Base-by-base conservation (phyloP, 1,284 basidiomycete species). In the Paramarasmius palmivorus region DNA sequence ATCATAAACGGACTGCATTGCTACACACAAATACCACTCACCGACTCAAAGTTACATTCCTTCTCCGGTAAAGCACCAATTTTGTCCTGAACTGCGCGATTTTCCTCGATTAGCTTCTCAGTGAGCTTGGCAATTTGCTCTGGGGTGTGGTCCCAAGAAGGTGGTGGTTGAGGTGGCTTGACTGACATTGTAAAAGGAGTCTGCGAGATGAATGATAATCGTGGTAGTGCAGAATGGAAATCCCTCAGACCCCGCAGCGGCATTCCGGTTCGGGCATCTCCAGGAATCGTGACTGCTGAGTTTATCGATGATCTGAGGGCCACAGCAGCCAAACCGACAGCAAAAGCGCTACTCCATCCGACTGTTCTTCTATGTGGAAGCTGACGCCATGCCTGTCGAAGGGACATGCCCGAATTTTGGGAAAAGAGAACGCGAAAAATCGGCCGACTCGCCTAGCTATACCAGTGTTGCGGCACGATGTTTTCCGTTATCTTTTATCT, bases 91-190 rank as follows among this genome's bases (percentile, higher is more conserved):
- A 81, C 63, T 20, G 70, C 70, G 45, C 81, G 80, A 65, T 87
- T 77, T 35, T 71, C 70, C 9, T 73, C 77, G 61, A 93, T 86
- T 4, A 78, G 71, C 49, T 82, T 75, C 55, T 86, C 80, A 44
- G 84, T 84, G 38, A 86, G 64, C 15, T 70, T 69, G 4, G 76
- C 67, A 49, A 93, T 79, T 40, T 85, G 77, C 46, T 82, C 77
- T 1, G 87, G 72, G 19, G 84, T 76, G 65, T 91, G 88, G 17
- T 82, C 75, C 90, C 90, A 93, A 45, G 66, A 65, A 25, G 83
- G 87, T 1, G 90, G 73, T 25, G 79, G 61, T 65, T 92, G 88
- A 4, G 90, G 88, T 37, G 90, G 82, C 12, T 69, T 76, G 42
- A 89, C 61, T 15, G 75, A 68, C 54, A 55, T 55, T 9, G 49